These are phyloP conservation scores for Aspergillus asperescens DNA, from an alignment of 495 filamentous ascomycete genomes.

Conservation along the genomic window DNA sequence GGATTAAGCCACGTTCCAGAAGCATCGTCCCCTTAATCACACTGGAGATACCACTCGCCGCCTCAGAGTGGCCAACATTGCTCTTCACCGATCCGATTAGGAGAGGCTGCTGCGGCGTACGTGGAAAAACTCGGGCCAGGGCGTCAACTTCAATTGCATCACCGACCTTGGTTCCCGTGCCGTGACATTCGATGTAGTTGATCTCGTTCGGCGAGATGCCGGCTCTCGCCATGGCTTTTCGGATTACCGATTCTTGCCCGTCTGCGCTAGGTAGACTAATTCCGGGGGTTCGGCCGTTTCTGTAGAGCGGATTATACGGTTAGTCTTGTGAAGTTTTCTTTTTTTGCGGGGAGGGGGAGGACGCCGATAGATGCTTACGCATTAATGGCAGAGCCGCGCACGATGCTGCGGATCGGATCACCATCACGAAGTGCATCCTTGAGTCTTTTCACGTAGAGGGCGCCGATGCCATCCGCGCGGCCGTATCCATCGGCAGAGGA, in stretches of 20 bases:
- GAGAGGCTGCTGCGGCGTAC: slow-evolving; percentile 42
- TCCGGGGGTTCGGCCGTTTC: slow-evolving; percentile 24
- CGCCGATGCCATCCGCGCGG: slow-evolving; percentile 32
- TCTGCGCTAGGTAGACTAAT: background rate
- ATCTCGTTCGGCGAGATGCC: slow-evolving; percentile 21
- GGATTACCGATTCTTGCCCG: slow-evolving; percentile 18
- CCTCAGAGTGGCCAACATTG: slow-evolving; percentile 39
- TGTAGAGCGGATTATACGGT: background rate
- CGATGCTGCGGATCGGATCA: slow-evolving; percentile 31
- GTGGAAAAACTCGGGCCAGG: slow-evolving; percentile 37
- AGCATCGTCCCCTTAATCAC: slow-evolving; percentile 33
- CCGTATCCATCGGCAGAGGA: slow-evolving; percentile 36
- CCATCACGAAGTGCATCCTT: slow-evolving; percentile 28
- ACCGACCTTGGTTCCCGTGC: slow-evolving; percentile 45
- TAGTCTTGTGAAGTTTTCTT: no score
- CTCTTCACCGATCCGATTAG: slow-evolving; percentile 35
- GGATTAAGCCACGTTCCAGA: slow-evolving; percentile 32
- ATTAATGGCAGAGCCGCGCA: background rate
- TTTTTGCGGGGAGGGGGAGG: no score
- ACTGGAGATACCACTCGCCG: slow-evolving; percentile 29
- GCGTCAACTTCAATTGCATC: slow-evolving; percentile 23
- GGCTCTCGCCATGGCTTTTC: slow-evolving; percentile 24
- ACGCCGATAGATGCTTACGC: background rate
- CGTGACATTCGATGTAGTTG: slow-evolving; percentile 46
- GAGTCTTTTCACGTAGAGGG: slow-evolving; percentile 32